These are phyloP conservation scores for Sisymbrium irio DNA, from an alignment of 345 rosid genomes.

Conservation along the genomic window DNA sequence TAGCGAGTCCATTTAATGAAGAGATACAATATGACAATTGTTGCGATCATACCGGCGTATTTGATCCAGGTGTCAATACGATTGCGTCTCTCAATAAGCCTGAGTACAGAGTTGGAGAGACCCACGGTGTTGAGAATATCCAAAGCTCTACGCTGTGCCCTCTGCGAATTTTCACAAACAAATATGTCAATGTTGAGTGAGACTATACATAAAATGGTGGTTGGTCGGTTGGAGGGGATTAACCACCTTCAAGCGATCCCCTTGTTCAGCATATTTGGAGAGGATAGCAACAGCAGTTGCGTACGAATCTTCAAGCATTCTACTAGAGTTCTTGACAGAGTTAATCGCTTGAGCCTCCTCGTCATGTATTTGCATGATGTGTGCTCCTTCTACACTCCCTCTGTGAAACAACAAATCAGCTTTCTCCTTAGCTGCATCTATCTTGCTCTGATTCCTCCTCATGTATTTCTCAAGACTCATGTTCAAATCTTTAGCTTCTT, in stretches of 20 bases:
- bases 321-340: constrained; percentile 75
- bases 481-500: constrained; percentile 81
- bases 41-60: constrained; percentile 70
- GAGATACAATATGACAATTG: constrained; percentile 54
- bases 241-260: constrained; percentile 81
- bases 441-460: constrained; percentile 61
- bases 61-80: constrained; percentile 89
- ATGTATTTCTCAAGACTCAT: constrained; percentile 67
- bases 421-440: constrained; percentile 79
- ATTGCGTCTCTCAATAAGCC: constrained; percentile 88
- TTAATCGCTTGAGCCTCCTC: constrained; percentile 92
- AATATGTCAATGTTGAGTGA: too few relatives aligned
- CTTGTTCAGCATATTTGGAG: constrained; percentile 81
- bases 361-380: constrained; percentile 77
- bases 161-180: constrained; percentile 34
- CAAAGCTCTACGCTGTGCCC: constrained; percentile 89
- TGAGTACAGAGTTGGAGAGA: constrained; percentile 81
- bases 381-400: constrained; percentile 76
- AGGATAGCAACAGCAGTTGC: constrained; percentile 82
- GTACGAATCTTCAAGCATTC: constrained; percentile 80
- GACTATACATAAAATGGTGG: too few relatives aligned
- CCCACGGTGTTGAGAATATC: constrained; percentile 89
- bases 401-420: constrained; percentile 83
- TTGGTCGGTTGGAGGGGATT: too few relatives aligned
- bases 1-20: constrained; percentile 60